Conservation (phyloP, 768 basidiomycete genomes). For the Mycena olivaceomarginata region DNA sequence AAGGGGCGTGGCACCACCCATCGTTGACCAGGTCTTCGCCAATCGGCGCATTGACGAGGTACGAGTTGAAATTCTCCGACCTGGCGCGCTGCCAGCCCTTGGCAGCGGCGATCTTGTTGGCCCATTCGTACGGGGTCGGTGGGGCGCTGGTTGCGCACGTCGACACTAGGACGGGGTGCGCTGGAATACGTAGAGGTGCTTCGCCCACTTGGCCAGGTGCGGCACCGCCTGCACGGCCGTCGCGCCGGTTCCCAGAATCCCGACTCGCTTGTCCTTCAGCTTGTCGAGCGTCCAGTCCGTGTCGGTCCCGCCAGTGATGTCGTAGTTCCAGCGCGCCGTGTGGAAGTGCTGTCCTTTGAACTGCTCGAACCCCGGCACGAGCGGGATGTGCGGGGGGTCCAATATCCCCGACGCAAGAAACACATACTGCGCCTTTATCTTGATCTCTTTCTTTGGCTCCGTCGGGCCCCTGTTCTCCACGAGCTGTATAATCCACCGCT, state of each 20-base stretch:
- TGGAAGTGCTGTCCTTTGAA: too few relatives aligned
- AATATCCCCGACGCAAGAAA: constrained; percentile 13
- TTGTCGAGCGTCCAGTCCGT: constrained; percentile 39
- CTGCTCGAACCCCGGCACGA: constrained; percentile 24
- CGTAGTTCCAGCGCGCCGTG: too few relatives aligned
- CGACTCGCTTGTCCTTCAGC: constrained; percentile 37
- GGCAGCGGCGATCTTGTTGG: constrained; percentile 14
- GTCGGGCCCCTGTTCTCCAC: too few relatives aligned
- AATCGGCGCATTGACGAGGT: constrained; percentile 10
- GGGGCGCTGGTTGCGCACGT: background rate
- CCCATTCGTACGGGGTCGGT: constrained; percentile 38
- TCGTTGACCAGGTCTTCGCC: constrained; percentile 30
- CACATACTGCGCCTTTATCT: constrained; percentile 19
- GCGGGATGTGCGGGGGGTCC: constrained; percentile 34
- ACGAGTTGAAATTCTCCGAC: constrained; percentile 31
- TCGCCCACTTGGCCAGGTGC: constrained; percentile 39
- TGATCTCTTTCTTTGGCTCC: background rate
- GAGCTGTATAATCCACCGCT: too few relatives aligned
- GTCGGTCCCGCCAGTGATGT: background rate
- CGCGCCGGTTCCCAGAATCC: constrained; percentile 43
- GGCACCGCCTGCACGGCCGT: constrained; percentile 44
- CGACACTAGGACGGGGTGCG: constrained; percentile 43
- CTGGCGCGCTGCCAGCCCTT: constrained; percentile 41
- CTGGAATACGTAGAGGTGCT: constrained; percentile 45
- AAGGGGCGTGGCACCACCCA: constrained; percentile 1